Percentiles rank a stretch among this genome's conserved stretches.
These are phyloP conservation scores for Pleodorina starrii DNA, from an alignment of 139 green algal species.

Conservation along the genomic window DNA sequence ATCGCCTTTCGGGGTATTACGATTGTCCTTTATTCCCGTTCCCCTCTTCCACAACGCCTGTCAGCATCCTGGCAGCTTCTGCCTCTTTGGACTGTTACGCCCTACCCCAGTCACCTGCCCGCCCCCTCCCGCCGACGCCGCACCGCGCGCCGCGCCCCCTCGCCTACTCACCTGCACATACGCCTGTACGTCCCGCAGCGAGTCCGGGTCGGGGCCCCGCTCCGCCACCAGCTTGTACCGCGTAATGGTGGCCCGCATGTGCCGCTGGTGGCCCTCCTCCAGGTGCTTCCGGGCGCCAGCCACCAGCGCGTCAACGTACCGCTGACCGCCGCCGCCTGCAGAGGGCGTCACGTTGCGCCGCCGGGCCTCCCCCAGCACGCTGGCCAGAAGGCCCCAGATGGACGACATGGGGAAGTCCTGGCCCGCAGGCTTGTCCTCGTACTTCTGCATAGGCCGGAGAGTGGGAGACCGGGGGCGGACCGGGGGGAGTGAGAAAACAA, in stretches of 20 bases:
- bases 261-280: slow-evolving; percentile 67
- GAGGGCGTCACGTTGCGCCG: slow-evolving; percentile 37
- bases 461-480: too few relatives aligned
- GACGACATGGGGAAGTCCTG: slow-evolving; percentile 69
- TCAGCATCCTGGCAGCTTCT: too few relatives aligned
- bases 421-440: slow-evolving; percentile 56
- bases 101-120: too few relatives aligned
- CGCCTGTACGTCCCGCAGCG: slow-evolving; percentile 76
- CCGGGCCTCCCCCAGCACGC: slow-evolving; percentile 67
- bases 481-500: too few relatives aligned
- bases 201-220: slow-evolving; percentile 74
- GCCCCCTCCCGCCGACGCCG: too few relatives aligned
- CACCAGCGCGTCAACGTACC: slow-evolving; percentile 48
- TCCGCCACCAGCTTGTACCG: slow-evolving; percentile 72
- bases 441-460: too few relatives aligned
- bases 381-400: slow-evolving; percentile 78
- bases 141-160: too few relatives aligned
- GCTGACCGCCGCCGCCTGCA: not conserved
- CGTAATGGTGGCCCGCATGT: slow-evolving; percentile 79
- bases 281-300: slow-evolving; percentile 72
- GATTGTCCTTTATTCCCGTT: too few relatives aligned
- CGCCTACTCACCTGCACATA: slow-evolving; percentile 61
- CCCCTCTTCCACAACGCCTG: too few relatives aligned
- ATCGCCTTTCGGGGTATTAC: too few relatives aligned
- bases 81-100: too few relatives aligned